These are phyloP conservation scores for Pythium utonaiense DNA, from an alignment of 352 stramenopile species.

Conservation along the genomic window DNA sequence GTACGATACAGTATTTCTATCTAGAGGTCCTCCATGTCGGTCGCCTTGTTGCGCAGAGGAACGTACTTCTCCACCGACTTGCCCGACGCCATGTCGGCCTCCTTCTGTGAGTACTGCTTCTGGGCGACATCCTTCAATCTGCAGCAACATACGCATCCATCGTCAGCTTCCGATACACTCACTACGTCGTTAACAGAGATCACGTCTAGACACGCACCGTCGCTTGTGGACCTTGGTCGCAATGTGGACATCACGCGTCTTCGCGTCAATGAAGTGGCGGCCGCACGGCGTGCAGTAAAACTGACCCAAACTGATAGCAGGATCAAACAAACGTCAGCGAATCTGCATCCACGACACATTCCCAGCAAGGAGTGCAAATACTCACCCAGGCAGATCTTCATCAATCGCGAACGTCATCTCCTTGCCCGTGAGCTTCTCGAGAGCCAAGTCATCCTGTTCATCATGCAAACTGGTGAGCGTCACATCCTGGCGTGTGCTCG, in stretches of 20 bases:
- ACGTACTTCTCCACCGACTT: conserved; percentile 74
- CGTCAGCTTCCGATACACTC: neutral
- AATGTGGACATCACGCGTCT: conserved; percentile 75
- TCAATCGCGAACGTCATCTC: conserved; percentile 69
- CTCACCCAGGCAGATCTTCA: conserved; percentile 79
- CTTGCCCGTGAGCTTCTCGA: conserved; percentile 60
- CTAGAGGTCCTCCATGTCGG: conserved; percentile 69
- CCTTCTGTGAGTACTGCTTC: conserved; percentile 87
- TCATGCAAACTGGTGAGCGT: no score
- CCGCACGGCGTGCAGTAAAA: conserved; percentile 87
- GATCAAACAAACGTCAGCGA: neutral
- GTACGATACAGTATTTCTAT: conserved; percentile 10
- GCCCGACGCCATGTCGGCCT: conserved; percentile 69
- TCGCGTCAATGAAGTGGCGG: conserved; percentile 82
- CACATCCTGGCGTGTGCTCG: no score
- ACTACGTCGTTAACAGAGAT: neutral
- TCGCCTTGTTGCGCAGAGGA: conserved; percentile 38
- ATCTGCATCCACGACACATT: neutral
- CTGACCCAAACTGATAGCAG: conserved; percentile 81
- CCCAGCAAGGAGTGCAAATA: no score
- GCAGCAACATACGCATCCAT: neutral
- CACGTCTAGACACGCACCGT: conserved; percentile 29
- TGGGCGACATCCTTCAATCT: conserved; percentile 88
- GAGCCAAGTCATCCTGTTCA: conserved; percentile 76
- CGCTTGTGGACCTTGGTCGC: conserved; percentile 87